Evolutionary conservation across 1,284 basidiomycete species (phyloP), one percentile per base, ranked within the genome.

Genomic region (Xerocomus cyaneibrunnescens): DNA sequence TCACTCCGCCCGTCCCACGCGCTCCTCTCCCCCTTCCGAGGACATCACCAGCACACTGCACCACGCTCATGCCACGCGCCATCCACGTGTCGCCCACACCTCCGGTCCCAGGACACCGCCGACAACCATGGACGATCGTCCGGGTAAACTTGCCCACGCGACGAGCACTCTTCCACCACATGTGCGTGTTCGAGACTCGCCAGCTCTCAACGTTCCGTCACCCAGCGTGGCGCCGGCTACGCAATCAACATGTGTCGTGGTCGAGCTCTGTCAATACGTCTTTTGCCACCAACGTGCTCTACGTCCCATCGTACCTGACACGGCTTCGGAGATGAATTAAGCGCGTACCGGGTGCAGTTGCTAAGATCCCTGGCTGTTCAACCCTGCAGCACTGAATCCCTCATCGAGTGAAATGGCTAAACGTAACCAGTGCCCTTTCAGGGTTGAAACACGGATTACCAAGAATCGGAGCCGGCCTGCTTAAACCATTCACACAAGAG

Each of bases 51-150:
- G 19, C 10, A 30, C 13, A 5, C 25, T 12, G 13, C 3, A 5
- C 28, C 28, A 30, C 28, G 28, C n/a, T n/a, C 25, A 12, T 6
- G 25, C 57, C 60, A 65, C 51, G 62, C 50, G 54, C 9, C 21
- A 9, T 2, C 47, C 60, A 62, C 54, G 57, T 62, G 59, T 53
- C 47, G 0, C 4, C 37, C 31, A n/a, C 50, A 9, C 16, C 9
- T 19, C 28, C 38, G 21, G 14, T 16, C 12, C 7, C 4, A 32
- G 3, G 14, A 5, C 31, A 10, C 40, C n/a, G 12, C 10, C 19
- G 10, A n/a, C 19, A 7, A n/a, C 9, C 35, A 25, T 25, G 3
- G 16, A 8, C 21, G 19, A 21, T 37, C 17, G 34, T 32, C 13
- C n/a, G n/a, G n/a, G n/a, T n/a, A n/a, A 17, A n/a, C 34, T 35